Evolutionary conservation across 805 yeast genomes (phyloP).

Genomic region (Suhomyces sp.): DNA sequence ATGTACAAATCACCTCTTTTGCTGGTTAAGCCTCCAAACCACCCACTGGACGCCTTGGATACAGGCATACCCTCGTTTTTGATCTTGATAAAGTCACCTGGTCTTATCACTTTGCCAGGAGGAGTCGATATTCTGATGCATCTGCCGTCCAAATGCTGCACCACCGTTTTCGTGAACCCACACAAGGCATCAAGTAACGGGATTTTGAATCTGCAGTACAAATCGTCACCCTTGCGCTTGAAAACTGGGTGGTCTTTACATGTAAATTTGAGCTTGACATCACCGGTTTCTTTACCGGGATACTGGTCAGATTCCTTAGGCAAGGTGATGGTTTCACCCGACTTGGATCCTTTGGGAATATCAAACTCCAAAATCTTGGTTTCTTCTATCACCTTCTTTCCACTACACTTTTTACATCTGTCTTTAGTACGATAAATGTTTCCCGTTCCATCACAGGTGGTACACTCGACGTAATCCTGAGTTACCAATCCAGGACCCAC

Average conservation of each 20-base stretch:
- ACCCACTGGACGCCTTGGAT: slow-evolving; percentile 21
- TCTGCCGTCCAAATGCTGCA: slow-evolving; percentile 79
- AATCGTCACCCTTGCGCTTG: slow-evolving; percentile 58
- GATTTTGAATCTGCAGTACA: slow-evolving; percentile 57
- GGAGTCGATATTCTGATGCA: slow-evolving; percentile 63
- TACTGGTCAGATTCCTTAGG: slow-evolving; percentile 75
- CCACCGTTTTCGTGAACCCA: slow-evolving; percentile 67
- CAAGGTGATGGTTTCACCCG: slow-evolving; percentile 59
- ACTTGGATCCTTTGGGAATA: slow-evolving; percentile 67
- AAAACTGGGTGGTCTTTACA: slow-evolving; percentile 50
- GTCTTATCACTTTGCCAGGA: slow-evolving; percentile 76
- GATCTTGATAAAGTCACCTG: slow-evolving; percentile 65
- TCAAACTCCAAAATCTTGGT: slow-evolving; percentile 73
- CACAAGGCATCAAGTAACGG: slow-evolving; percentile 79
- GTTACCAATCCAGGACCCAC: slow-evolving; percentile 77
- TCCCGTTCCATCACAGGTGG: slow-evolving; percentile 71
- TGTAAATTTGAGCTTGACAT: slow-evolving; percentile 61
- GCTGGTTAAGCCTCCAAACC: slow-evolving; percentile 26
- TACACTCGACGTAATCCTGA: slow-evolving; percentile 59
- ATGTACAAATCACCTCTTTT: slow-evolving; percentile 69
- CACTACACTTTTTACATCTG: slow-evolving; percentile 73
- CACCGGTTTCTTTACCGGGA: slow-evolving; percentile 73
- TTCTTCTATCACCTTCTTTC: slow-evolving; percentile 59
- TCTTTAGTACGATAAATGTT: slow-evolving; percentile 58
- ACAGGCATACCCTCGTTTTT: slow-evolving; percentile 84